Conservation (phyloP, 73 alveolate genomes). For the Paramecium biaurelia region DNA sequence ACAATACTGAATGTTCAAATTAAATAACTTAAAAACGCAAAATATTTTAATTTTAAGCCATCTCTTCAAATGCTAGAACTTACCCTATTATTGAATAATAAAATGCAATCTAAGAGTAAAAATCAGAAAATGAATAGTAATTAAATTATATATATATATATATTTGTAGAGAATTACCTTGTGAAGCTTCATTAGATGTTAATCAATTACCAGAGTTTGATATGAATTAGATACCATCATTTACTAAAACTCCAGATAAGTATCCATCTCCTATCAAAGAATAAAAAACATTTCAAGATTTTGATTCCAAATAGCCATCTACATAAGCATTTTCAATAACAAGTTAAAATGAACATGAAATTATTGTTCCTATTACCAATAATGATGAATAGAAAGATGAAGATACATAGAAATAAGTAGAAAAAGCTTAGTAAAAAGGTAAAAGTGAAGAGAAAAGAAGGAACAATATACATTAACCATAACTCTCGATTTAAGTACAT, state of each 20-base stretch:
- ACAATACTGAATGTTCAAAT: conserved; percentile 14
- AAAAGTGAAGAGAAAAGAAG: not conserved
- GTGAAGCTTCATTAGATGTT: conserved; percentile 21
- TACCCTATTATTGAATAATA: not conserved
- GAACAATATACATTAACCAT: not conserved
- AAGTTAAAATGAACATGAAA: not conserved
- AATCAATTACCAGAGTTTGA: not conserved
- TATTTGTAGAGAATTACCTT: not conserved
- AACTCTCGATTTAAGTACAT: not conserved
- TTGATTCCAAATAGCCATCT: not conserved
- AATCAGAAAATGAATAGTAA: conserved; percentile 9
- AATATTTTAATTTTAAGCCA: not conserved
- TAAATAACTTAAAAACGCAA: not conserved
- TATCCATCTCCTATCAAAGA: not conserved
- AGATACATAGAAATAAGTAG: not conserved
- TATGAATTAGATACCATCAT: not conserved
- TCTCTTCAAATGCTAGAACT: not conserved
- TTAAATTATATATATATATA: not conserved
- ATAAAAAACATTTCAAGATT: not conserved
- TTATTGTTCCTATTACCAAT: not conserved
- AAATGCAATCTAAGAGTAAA: not conserved
- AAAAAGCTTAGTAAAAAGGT: not conserved
- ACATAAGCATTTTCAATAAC: not conserved
- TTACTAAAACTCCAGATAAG: conserved; percentile 17
- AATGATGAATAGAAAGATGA: not conserved